These are phyloP conservation scores for Acephala macrosclerotiorum DNA, from an alignment of 2,329 filamentous ascomycete species.

Conservation along the genomic window DNA sequence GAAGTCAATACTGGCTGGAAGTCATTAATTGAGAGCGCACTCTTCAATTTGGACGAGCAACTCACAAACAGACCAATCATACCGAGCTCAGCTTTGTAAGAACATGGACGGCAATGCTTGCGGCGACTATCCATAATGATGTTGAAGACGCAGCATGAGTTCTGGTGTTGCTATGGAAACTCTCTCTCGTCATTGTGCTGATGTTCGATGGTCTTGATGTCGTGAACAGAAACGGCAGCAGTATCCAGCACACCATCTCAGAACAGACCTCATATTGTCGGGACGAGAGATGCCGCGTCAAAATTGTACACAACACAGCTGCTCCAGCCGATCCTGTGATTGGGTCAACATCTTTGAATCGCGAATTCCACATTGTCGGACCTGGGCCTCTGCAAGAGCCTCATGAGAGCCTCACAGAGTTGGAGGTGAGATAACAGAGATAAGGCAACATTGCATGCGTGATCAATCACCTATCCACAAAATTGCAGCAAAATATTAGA, in stretches of 20 bases:
- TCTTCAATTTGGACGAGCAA: not conserved
- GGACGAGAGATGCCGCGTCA: conserved; percentile 3
- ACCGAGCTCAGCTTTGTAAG: not conserved
- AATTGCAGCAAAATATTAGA: too few relatives aligned
- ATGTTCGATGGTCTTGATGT: not conserved
- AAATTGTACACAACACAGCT: not conserved
- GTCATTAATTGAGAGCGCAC: not conserved
- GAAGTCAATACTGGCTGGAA: not conserved
- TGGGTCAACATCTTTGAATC: not conserved
- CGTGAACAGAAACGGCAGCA: conserved; percentile 9
- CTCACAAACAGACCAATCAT: conserved; percentile 3
- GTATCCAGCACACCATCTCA: conserved; percentile 7
- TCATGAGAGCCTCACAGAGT: conserved; percentile 55
- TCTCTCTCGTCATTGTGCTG: not conserved
- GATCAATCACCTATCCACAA: too few relatives aligned
- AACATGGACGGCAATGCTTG: not conserved
- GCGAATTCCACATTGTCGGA: not conserved
- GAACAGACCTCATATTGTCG: conserved; percentile 5
- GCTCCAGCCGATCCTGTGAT: not conserved
- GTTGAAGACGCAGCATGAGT: not conserved
- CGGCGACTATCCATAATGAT: conserved; percentile 9
- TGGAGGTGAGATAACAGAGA: conserved; percentile 67
- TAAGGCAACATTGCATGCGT: conserved; percentile 58
- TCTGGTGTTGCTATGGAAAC: not conserved
- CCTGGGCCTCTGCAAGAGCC: conserved; percentile 11